phyloP scores from a whole-genome alignment of 345 rosid species.

The Bretschneidera sinensis region DNA sequence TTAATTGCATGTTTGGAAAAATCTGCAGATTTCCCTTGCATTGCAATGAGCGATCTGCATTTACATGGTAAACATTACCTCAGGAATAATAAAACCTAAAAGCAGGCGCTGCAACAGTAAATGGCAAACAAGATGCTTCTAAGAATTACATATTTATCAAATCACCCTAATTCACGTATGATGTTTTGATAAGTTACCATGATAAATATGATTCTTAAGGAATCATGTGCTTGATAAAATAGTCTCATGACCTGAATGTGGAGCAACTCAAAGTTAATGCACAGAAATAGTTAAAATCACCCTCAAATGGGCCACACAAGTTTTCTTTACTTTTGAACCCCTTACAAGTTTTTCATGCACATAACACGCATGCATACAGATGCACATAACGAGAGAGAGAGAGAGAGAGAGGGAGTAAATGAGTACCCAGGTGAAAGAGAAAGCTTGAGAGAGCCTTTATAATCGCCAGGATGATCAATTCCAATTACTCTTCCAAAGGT shows the following conservation, averaged over 20 bases:
- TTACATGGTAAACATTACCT: too few relatives aligned
- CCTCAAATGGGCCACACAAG: too few relatives aligned
- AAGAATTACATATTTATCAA: neutral
- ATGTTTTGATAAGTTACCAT: neutral
- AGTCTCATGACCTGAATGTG: neutral
- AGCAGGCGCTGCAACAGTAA: neutral
- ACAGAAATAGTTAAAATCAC: too few relatives aligned
- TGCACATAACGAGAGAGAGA: too few relatives aligned
- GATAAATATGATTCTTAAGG: neutral
- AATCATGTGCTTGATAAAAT: neutral
- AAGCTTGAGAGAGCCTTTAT: slow-evolving; percentile 75
- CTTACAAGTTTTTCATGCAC: too few relatives aligned
- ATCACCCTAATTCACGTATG: neutral
- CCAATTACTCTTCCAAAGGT: slow-evolving; percentile 69
- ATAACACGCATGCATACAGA: too few relatives aligned
- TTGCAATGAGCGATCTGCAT: slow-evolving; percentile 64
- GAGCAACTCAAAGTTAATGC: too few relatives aligned
- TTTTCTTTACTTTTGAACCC: too few relatives aligned
- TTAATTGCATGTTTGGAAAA: slow-evolving; percentile 74
- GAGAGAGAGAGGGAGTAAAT: slow-evolving; percentile 7
- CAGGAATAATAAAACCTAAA: neutral
- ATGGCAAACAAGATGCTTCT: neutral
- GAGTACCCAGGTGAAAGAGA: slow-evolving; percentile 86
- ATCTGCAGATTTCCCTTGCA: slow-evolving; percentile 81
- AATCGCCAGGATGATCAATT: slow-evolving; percentile 67